Evolutionary conservation across 2,329 filamentous ascomycete species (phyloP).

Genomic region (Hypocrella siamensis): DNA sequence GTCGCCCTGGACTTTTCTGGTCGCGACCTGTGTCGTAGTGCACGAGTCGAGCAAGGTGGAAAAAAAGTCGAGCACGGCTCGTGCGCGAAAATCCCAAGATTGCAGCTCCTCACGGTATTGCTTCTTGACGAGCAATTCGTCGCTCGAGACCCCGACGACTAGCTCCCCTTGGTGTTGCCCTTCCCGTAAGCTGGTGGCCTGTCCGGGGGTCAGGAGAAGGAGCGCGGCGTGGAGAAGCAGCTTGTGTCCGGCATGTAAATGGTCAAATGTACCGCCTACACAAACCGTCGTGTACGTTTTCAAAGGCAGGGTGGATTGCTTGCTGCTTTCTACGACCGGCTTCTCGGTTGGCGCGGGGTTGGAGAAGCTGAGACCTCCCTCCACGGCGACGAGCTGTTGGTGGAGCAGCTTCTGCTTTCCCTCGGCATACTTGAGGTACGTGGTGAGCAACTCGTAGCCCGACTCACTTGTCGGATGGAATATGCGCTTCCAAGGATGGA

Average conservation of each 20-base stretch:
- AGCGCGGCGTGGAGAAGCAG: constrained; percentile 81
- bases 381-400: constrained; percentile 33
- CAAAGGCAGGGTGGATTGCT: background rate
- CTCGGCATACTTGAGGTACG: constrained; percentile 32
- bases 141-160: constrained; percentile 77
- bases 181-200: background rate
- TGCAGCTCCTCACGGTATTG: constrained; percentile 72
- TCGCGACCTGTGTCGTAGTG: constrained; percentile 10
- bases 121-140: constrained; percentile 75
- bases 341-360: background rate
- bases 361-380: constrained; percentile 33
- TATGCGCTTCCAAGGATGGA: constrained; percentile 46
- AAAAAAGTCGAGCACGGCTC: constrained; percentile 57
- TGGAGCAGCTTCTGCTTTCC: constrained; percentile 29
- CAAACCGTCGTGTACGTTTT: constrained; percentile 34
- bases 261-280: constrained; percentile 90
- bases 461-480: constrained; percentile 51
- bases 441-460: constrained; percentile 40
- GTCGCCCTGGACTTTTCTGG: constrained; percentile 1
- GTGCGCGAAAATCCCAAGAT: constrained; percentile 61
- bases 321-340: no score
- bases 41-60: constrained; percentile 39
- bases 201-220: constrained; percentile 30
- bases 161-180: constrained; percentile 32
- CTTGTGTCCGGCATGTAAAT: constrained; percentile 90